These are phyloP conservation scores for Penicillium sp. DNA, from an alignment of 2,329 filamentous ascomycete species.

Conservation along the genomic window DNA sequence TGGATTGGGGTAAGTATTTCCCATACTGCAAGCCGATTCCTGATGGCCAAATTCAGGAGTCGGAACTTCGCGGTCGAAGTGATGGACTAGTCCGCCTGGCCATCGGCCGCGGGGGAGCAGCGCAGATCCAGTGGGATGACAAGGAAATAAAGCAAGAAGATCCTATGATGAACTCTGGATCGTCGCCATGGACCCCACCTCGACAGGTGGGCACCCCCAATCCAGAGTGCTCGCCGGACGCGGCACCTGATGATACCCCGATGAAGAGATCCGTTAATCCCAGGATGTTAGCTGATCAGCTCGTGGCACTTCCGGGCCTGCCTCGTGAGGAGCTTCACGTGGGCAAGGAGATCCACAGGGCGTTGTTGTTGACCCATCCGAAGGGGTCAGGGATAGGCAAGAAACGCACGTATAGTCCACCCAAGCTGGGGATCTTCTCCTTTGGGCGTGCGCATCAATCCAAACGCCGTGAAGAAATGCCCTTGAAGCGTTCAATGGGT, in stretches of 20 bases:
- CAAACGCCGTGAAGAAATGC: neutral
- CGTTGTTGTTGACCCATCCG: neutral
- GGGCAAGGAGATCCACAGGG: neutral
- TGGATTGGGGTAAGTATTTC: neutral
- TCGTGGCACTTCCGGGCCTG: neutral
- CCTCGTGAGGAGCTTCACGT: neutral
- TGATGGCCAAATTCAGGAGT: neutral
- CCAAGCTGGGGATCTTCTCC: neutral
- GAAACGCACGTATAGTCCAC: neutral
- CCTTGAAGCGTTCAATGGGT: constrained; percentile 3
- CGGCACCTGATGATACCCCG: neutral
- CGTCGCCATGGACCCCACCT: neutral
- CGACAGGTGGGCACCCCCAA: neutral
- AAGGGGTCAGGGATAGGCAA: neutral
- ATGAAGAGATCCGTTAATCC: neutral
- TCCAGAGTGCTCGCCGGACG: neutral
- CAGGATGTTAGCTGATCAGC: neutral
- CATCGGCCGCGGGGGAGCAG: neutral
- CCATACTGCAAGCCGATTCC: too few relatives aligned
- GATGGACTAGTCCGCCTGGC: neutral
- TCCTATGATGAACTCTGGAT: neutral
- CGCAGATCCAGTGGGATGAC: neutral
- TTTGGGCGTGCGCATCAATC: neutral
- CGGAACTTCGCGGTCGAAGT: neutral
- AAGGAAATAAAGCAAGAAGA: neutral